These are phyloP conservation scores for Crithidia sp. DNA, from an alignment of 208 protist genomes.

Conservation along the genomic window DNA sequence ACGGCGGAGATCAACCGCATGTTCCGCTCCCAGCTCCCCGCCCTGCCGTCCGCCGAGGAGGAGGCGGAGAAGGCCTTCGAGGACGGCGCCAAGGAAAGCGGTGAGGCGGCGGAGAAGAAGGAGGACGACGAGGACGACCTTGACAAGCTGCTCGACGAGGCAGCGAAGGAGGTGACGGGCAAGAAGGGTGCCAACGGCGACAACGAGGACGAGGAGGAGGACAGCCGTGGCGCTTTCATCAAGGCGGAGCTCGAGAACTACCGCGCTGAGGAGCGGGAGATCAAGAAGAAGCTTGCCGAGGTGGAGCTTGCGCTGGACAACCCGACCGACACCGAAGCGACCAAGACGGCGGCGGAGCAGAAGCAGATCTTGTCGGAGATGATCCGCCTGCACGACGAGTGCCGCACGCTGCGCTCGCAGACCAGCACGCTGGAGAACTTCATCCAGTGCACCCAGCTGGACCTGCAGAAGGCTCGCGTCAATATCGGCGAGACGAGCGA, in stretches of 20 bases:
- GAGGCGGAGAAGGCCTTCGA: conserved; percentile 28
- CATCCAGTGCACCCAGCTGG: conserved; percentile 63
- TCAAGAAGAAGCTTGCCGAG: conserved; percentile 69
- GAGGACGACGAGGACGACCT: conserved; percentile 62
- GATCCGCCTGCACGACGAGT: conserved; percentile 68
- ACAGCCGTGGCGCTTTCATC: conserved; percentile 46
- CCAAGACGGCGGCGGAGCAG: conserved; percentile 47
- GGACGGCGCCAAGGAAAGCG: conserved; percentile 10
- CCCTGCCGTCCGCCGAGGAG: conserved; percentile 51
- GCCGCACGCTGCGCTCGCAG: conserved; percentile 67
- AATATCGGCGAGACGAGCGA: conserved; percentile 75
- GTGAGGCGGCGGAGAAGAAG: conserved; percentile 33
- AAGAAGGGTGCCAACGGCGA: conserved; percentile 26
- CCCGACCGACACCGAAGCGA: conserved; percentile 40
- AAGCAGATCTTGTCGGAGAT: conserved; percentile 75
- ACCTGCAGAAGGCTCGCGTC: conserved; percentile 80
- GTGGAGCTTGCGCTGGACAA: conserved; percentile 31
- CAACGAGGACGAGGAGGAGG: conserved; percentile 29
- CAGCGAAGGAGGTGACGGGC: conserved; percentile 63
- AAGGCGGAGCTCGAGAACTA: conserved; percentile 83
- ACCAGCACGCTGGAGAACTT: conserved; percentile 74
- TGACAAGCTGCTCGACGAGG: conserved; percentile 81
- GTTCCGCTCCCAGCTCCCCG: conserved; percentile 69
- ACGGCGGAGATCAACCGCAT: conserved; percentile 66
- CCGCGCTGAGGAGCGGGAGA: conserved; percentile 69